Conservation (phyloP, 2,329 filamentous ascomycete genomes). For the Epichloe glyceriae region DNA sequence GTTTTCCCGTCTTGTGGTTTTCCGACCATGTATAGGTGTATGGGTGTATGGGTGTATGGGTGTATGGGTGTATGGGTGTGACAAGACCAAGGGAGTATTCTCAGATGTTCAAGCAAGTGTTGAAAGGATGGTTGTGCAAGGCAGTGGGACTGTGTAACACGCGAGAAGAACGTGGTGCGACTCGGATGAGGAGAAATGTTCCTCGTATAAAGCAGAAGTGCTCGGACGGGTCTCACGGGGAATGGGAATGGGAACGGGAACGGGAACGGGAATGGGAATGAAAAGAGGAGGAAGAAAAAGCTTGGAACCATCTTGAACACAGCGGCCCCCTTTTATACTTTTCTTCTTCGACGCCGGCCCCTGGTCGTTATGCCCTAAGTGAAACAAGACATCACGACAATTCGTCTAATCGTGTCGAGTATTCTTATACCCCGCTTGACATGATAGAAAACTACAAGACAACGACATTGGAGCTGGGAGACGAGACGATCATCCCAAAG, state of each 20-base stretch:
- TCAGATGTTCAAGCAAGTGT: neutral
- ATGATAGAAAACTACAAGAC: slow-evolving; percentile 15
- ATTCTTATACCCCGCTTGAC: slow-evolving; percentile 28
- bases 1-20: slow-evolving; percentile 5
- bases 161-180: neutral
- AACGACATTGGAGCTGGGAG: slow-evolving; percentile 14
- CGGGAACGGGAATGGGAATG: neutral
- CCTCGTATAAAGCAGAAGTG: neutral
- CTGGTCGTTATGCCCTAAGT: slow-evolving; percentile 21
- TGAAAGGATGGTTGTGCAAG: neutral
- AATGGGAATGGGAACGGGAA: neutral
- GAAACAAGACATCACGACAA: slow-evolving; percentile 28
- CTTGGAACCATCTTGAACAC: slow-evolving; percentile 29
- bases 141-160: neutral
- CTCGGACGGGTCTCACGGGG: neutral
- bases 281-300: slow-evolving; percentile 40
- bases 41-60: too few relatives aligned
- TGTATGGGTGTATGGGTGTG: too few relatives aligned
- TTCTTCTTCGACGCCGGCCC: slow-evolving; percentile 29
- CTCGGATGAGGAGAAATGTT: neutral
- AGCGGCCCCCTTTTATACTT: slow-evolving; percentile 50
- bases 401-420: slow-evolving; percentile 29
- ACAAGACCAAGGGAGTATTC: neutral
- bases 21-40: neutral
- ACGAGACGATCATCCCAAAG: slow-evolving; percentile 16